phyloP scores from a whole-genome alignment of 495 filamentous ascomycete species.

The Penicillium mononematosum region DNA sequence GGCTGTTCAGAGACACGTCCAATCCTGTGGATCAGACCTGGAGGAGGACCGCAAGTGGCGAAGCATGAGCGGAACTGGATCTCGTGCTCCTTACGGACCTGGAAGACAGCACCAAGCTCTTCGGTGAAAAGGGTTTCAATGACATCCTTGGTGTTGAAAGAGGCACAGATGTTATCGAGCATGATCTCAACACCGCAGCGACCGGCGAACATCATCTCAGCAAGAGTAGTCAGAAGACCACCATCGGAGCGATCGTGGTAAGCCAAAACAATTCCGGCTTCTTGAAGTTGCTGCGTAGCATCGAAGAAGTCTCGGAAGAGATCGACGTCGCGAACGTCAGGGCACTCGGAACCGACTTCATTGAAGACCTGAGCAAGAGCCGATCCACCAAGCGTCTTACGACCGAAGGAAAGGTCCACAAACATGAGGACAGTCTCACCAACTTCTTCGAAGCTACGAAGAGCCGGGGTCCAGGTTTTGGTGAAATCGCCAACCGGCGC shows the following conservation, averaged over 20 bases:
- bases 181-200: constrained; percentile 84
- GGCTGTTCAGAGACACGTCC: constrained; percentile 64
- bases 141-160: constrained; percentile 57
- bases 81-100: constrained; percentile 81
- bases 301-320: constrained; percentile 90
- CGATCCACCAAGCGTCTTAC: constrained; percentile 82
- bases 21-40: constrained; percentile 76
- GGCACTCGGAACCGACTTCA: constrained; percentile 77
- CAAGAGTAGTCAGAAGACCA: constrained; percentile 86
- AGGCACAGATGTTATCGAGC: constrained; percentile 66
- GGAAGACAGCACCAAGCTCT: constrained; percentile 96
- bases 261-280: constrained; percentile 82
- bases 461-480: constrained; percentile 90
- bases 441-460: constrained; percentile 79
- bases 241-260: constrained; percentile 96
- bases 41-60: constrained; percentile 84
- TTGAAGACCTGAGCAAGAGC: constrained; percentile 91
- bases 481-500: constrained; percentile 73
- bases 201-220: constrained; percentile 98
- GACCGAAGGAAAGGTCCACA: constrained; percentile 79
- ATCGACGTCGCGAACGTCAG: constrained; percentile 79
- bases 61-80: constrained; percentile 86
- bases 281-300: constrained; percentile 81
- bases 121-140: constrained; percentile 87
- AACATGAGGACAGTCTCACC: constrained; percentile 88